Percentiles rank a stretch among this genome's conserved stretches.
phyloP scores from a whole-genome alignment of 148 eudicot species.

The Nepenthes gracilis region DNA sequence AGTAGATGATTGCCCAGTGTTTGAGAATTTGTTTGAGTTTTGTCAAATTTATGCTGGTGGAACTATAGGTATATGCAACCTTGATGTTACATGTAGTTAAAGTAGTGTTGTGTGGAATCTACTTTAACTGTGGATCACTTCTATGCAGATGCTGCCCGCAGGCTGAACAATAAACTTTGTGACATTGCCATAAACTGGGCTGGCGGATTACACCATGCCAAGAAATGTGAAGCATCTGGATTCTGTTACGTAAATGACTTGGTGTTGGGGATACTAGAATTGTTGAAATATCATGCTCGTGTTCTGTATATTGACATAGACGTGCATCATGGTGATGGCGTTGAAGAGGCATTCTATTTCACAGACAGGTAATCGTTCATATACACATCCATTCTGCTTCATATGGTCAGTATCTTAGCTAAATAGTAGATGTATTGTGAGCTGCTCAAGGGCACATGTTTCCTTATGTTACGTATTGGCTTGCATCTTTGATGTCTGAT shows the following conservation, averaged over 20 bases:
- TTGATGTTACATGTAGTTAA: neutral
- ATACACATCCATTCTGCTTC: neutral
- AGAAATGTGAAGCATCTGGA: slow-evolving; percentile 96
- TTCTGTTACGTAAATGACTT: slow-evolving; percentile 96
- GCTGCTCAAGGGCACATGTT: too few species aligned
- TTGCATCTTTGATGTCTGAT: too few species aligned
- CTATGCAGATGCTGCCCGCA: slow-evolving; percentile 87
- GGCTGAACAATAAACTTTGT: slow-evolving; percentile 87
- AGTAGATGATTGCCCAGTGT: slow-evolving; percentile 85
- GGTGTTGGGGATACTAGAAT: slow-evolving; percentile 96
- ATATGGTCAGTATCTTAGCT: neutral
- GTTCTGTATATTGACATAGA: slow-evolving; percentile 97
- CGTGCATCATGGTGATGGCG: slow-evolving; percentile 99
- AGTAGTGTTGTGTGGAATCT: neutral
- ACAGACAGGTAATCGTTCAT: slow-evolving; percentile 59
- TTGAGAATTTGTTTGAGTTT: slow-evolving; percentile 92
- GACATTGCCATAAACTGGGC: slow-evolving; percentile 99
- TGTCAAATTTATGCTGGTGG: slow-evolving; percentile 99
- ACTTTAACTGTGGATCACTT: slow-evolving; percentile 11
- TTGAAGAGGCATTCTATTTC: slow-evolving; percentile 98
- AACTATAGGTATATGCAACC: slow-evolving; percentile 63
- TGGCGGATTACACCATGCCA: slow-evolving; percentile 99
- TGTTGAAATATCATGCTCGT: slow-evolving; percentile 91
- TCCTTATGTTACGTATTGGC: too few species aligned
- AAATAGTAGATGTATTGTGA: neutral